Conservation (phyloP, 2,329 filamentous ascomycete genomes). For the Plectosphaerella cucumerina region DNA sequence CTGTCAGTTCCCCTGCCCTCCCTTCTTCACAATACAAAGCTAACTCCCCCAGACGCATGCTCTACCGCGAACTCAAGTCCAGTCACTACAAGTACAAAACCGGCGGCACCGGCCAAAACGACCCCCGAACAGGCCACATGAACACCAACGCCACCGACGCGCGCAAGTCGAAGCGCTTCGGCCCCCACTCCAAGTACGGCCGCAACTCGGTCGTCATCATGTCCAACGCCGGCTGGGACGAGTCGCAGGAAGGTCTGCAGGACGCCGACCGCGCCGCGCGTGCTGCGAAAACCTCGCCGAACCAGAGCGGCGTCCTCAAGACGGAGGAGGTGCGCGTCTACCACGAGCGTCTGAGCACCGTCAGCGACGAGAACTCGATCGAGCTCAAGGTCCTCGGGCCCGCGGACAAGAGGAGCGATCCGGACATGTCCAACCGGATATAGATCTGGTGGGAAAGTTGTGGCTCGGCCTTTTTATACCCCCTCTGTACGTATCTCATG, state of each 20-base stretch:
- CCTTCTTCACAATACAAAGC: background rate
- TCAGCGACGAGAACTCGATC: conserved; percentile 9
- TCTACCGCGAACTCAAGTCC: conserved; percentile 26
- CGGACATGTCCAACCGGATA: no score
- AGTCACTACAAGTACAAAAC: conserved; percentile 16
- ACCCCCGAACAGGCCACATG: conserved; percentile 1
- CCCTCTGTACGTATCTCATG: no score
- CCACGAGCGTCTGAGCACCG: conserved; percentile 10
- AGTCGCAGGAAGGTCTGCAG: conserved; percentile 26
- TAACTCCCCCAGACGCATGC: conserved; percentile 21
- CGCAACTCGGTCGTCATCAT: conserved; percentile 25
- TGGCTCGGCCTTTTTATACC: no score
- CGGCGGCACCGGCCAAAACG: conserved; percentile 5
- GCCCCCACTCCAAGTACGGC: conserved; percentile 17
- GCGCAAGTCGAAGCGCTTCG: conserved; percentile 14
- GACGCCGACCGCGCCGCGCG: conserved; percentile 12
- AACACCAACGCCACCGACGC: conserved; percentile 6
- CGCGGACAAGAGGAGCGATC: background rate
- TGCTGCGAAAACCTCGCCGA: conserved; percentile 4
- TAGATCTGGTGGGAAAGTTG: no score
- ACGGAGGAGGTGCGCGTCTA: conserved; percentile 23
- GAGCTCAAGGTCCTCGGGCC: conserved; percentile 9
- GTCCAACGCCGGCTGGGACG: conserved; percentile 24
- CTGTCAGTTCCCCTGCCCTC: conserved; percentile 17
- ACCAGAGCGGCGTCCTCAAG: conserved; percentile 17